These are phyloP conservation scores for Monilinia fructicola DNA, from an alignment of 2,329 filamentous ascomycete species.

Conservation along the genomic window DNA sequence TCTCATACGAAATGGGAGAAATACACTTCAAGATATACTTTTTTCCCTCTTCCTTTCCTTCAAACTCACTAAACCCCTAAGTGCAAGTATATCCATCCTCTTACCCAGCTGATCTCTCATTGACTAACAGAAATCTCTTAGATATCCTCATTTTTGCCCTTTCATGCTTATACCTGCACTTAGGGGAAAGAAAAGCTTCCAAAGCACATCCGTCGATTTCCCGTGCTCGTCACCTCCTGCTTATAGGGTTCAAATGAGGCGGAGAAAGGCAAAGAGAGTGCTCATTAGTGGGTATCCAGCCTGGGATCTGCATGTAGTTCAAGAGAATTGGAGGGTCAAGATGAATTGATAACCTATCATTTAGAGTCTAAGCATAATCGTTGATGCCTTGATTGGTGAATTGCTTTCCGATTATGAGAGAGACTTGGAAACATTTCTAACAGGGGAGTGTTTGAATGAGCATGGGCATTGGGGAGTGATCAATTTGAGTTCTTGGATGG, in stretches of 20 bases:
- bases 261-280: constrained; percentile 2
- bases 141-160: background rate
- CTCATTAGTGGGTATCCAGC: background rate
- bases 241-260: constrained; percentile 20
- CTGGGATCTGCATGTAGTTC: constrained; percentile 7
- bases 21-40: constrained; percentile 5
- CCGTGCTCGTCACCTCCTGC: constrained; percentile 17
- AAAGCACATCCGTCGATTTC: constrained; percentile 10
- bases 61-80: constrained; percentile 27
- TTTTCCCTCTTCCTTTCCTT: background rate
- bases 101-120: constrained; percentile 13
- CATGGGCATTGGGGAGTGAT: too few relatives aligned
- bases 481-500: background rate
- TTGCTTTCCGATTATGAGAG: too few relatives aligned
- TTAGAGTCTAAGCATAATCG: constrained; percentile 5
- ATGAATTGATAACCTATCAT: constrained; percentile 3
- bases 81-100: constrained; percentile 24
- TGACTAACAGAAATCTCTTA: constrained; percentile 9
- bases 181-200: constrained; percentile 17
- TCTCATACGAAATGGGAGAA: too few relatives aligned
- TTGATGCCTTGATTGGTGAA: background rate
- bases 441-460: background rate
- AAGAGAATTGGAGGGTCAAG: constrained; percentile 5
- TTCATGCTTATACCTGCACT: constrained; percentile 17
- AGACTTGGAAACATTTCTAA: too few relatives aligned